Percentiles rank a stretch among this genome's conserved stretches.
These are phyloP conservation scores for Firmiana major DNA, from an alignment of 345 rosid species.

Conservation along the genomic window DNA sequence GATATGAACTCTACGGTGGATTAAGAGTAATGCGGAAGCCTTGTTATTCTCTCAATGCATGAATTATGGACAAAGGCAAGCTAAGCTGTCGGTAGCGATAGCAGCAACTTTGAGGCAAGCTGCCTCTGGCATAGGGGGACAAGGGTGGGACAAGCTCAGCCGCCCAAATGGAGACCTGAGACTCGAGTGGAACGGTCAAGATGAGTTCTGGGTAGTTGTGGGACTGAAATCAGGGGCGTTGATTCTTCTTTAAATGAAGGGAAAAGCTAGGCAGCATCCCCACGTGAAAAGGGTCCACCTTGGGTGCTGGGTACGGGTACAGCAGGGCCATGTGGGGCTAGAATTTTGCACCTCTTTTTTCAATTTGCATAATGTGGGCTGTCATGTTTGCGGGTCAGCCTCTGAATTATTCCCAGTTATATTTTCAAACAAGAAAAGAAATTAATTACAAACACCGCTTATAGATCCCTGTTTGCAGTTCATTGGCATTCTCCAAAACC, in stretches of 20 bases:
- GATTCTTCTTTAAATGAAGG: conserved; percentile 3
- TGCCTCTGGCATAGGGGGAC: conserved; percentile 62
- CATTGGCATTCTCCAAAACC: conserved; percentile 1
- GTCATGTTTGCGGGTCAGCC: conserved; percentile 18
- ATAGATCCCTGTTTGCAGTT: not conserved
- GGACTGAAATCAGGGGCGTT: conserved; percentile 42
- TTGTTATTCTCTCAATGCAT: conserved; percentile 18
- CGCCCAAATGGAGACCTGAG: conserved; percentile 45
- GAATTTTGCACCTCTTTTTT: conserved; percentile 1
- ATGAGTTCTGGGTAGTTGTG: conserved; percentile 28
- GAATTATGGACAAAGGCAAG: conserved; percentile 72
- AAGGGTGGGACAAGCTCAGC: conserved; percentile 64
- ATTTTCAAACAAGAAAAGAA: not conserved
- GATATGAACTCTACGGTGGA: not conserved
- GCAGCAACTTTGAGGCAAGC: conserved; percentile 68
- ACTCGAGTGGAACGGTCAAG: conserved; percentile 33
- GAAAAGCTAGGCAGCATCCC: conserved; percentile 18
- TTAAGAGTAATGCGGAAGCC: not conserved
- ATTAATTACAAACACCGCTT: not conserved
- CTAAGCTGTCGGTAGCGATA: conserved; percentile 68
- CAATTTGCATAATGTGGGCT: conserved; percentile 24
- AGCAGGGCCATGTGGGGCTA: conserved; percentile 17
- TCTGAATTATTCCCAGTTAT: not conserved
- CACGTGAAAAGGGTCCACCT: conserved; percentile 26
- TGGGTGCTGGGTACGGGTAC: conserved; percentile 23